phyloP scores from a whole-genome alignment of 176 grass and related monocot genomes.

The Aegilops speltoides region DNA sequence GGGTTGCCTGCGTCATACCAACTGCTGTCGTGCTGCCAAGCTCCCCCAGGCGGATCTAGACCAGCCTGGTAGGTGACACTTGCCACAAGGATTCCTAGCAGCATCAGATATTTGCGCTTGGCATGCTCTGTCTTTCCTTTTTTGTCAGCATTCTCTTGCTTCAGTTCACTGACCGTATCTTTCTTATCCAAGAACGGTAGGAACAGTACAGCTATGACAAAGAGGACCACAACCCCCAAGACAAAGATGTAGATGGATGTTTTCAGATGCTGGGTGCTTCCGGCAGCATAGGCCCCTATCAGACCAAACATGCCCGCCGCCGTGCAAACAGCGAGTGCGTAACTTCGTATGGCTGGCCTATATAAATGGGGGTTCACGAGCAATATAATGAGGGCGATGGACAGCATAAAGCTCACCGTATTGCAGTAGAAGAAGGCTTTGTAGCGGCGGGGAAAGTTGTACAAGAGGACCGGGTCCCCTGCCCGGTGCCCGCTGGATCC shows the following conservation, averaged over 20 bases:
- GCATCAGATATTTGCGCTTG: constrained; percentile 22
- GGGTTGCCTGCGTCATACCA: not conserved
- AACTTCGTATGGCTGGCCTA: not conserved
- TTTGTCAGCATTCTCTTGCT: not conserved
- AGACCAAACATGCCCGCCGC: not conserved
- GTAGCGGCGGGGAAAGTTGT: constrained; percentile 26
- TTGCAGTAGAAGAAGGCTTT: constrained; percentile 46
- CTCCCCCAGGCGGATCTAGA: not conserved
- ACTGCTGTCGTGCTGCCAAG: not conserved
- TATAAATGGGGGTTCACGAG: constrained; percentile 22
- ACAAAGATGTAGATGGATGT: constrained; percentile 12
- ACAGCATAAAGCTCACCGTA: constrained; percentile 23
- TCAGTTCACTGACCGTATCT: not conserved
- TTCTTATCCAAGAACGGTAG: not conserved
- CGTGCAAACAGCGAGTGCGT: not conserved
- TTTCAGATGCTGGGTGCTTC: not conserved
- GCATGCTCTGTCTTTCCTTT: not conserved
- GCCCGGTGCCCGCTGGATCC: not conserved
- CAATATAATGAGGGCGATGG: constrained; percentile 33
- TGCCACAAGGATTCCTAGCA: constrained; percentile 15
- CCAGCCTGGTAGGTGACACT: constrained; percentile 30
- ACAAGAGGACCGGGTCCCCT: not conserved
- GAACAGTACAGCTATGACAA: not conserved
- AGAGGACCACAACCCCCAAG: not conserved
- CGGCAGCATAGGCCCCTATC: constrained; percentile 10